Evolutionary conservation across 2,329 filamentous ascomycete genomes (phyloP).

Genomic region (Bipolaris gigantea): DNA sequence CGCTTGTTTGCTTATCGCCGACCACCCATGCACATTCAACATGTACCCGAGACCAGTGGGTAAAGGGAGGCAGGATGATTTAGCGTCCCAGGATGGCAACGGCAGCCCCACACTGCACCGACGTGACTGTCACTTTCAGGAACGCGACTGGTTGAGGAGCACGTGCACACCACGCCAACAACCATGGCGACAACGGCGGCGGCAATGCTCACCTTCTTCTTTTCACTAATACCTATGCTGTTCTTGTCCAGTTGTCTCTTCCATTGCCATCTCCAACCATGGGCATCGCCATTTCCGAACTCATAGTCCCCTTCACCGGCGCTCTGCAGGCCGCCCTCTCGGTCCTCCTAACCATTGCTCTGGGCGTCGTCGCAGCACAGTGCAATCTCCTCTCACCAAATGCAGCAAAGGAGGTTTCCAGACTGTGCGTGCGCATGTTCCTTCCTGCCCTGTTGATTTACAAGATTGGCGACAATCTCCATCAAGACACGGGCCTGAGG

Average conservation of each 20-base stretch:
- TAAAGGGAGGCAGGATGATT: too few relatives aligned
- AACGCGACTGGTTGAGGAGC: constrained; percentile 5
- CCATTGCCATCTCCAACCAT: constrained; percentile 13
- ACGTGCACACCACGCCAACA: too few relatives aligned
- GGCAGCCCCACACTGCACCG: constrained; percentile 2
- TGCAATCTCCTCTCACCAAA: constrained; percentile 52
- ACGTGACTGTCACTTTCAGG: constrained; percentile 12
- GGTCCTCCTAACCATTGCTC: constrained; percentile 57
- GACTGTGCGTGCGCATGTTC: constrained; percentile 56
- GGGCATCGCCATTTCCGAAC: constrained; percentile 29
- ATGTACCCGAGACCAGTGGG: too few relatives aligned
- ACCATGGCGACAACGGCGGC: constrained; percentile 2
- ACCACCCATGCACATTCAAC: too few relatives aligned
- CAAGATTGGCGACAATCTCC: constrained; percentile 56
- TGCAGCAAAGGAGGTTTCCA: constrained; percentile 57
- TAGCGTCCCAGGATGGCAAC: neutral
- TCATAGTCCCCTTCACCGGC: constrained; percentile 53
- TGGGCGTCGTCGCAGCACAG: constrained; percentile 56
- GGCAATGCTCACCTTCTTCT: neutral
- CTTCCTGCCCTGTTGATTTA: constrained; percentile 58
- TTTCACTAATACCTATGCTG: too few relatives aligned
- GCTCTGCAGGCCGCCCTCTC: constrained; percentile 59
- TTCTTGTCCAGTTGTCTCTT: too few relatives aligned
- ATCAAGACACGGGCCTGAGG: constrained; percentile 50
- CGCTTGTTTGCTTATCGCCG: too few relatives aligned